Base-by-base conservation (phyloP, 2,329 filamentous ascomycete genomes). In the Claviceps humidiphila region DNA sequence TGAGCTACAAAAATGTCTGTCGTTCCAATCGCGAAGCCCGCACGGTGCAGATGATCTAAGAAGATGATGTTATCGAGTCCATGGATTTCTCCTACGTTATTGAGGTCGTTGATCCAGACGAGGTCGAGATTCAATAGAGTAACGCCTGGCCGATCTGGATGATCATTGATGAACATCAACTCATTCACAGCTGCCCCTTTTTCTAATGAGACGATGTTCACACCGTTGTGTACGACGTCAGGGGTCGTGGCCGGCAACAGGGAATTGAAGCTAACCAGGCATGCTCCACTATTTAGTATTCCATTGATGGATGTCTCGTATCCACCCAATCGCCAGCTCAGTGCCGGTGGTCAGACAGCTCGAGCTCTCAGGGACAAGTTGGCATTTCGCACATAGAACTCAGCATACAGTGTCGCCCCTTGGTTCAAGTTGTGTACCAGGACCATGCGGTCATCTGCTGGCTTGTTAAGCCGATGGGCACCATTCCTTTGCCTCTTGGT, bases 391-490 rank as follows among this genome's bases (percentile, higher is more conserved):
- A 41, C 22, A n/a, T 30, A 4, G 16, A 38, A 43, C 42, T 5
- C 40, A 17, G 13, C 37, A 26, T 45, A 24, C 16, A 8, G 45
- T 44, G 20, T 16, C 34, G 47, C 24, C 26, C 22, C 34, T 40
- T 37, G 51, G 44, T 53, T 51, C 54, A 52, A 52, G 54, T 58
- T 53, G 56, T 39, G n/a, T 53, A 47, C 53, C 56, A 53, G 60
- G 60, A 61, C 45, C 62, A 82, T 82, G 80, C 71, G 71, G 68
- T 71, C 69, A 62, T 66, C 63, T 51, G 65, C 68, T 63, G 69
- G 69, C 66, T 67, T 71, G 72, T 78, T 78, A 71, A 71, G 68
- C 64, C 73, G 71, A 68, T 88, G 86, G 86, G 78, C 81, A 64
- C 71, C 78, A 60, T 73, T 81, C 58, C 67, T 87, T 56, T 75